These are phyloP conservation scores for Hypoxylon sp. DNA, from an alignment of 2,329 filamentous ascomycete species.

Conservation along the genomic window DNA sequence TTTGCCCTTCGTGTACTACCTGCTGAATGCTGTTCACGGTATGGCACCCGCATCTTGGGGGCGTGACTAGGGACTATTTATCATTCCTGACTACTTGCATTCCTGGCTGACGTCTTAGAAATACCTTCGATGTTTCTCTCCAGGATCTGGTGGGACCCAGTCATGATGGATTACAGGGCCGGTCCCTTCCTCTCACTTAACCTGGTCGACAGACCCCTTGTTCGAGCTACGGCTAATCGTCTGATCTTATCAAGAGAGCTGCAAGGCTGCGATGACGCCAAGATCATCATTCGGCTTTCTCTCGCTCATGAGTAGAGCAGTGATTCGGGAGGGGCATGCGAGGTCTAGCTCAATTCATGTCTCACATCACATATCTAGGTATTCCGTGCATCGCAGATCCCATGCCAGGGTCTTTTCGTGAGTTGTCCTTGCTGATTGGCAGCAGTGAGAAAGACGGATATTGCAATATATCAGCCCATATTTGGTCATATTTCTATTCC, in stretches of 20 bases:
- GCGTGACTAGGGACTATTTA: conserved; percentile 34
- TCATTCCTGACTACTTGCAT: conserved; percentile 29
- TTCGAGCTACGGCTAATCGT: conserved; percentile 22
- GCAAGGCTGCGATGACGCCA: conserved; percentile 14
- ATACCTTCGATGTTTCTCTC: conserved; percentile 32
- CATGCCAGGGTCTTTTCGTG: conserved; percentile 20
- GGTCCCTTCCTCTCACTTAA: conserved; percentile 14
- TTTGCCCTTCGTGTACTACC: conserved; percentile 14
- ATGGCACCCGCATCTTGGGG: conserved; percentile 1
- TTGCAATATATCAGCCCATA: conserved; percentile 11
- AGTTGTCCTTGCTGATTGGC: conserved; percentile 14
- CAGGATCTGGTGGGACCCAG: conserved; percentile 25
- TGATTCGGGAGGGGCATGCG: background rate
- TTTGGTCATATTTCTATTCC: conserved; percentile 19
- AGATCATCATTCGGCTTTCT: conserved; percentile 4
- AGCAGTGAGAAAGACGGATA: conserved; percentile 2
- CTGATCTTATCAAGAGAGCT: conserved; percentile 15
- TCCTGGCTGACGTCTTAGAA: conserved; percentile 29
- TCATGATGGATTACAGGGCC: conserved; percentile 13
- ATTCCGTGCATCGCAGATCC: conserved; percentile 29
- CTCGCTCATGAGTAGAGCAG: background rate
- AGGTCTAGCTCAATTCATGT: conserved; percentile 23
- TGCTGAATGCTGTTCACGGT: conserved; percentile 5
- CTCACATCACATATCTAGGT: conserved; percentile 28
- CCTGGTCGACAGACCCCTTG: conserved; percentile 16